Percentiles rank a stretch among this genome's conserved stretches.
phyloP scores from a whole-genome alignment of 768 basidiomycete genomes.

The Tephrocybe rancida region DNA sequence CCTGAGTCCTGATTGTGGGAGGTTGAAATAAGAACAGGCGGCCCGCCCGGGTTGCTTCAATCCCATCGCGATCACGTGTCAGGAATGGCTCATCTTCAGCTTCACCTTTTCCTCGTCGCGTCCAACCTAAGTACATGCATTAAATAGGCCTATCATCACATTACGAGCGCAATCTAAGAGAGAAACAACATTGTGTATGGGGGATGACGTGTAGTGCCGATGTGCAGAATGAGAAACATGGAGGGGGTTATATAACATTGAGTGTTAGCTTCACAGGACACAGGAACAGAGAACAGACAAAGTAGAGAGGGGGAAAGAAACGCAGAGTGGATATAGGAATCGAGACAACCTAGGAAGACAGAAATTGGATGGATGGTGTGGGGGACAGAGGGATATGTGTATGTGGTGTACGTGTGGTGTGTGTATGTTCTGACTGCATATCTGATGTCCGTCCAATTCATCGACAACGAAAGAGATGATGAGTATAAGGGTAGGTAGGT shows the following conservation, averaged over 20 bases:
- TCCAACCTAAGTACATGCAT: too few species aligned
- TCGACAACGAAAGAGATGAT: conserved; percentile 25
- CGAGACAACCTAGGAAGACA: conserved; percentile 8
- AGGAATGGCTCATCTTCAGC: too few species aligned
- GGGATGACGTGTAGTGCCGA: not conserved
- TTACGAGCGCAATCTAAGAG: conserved; percentile 8
- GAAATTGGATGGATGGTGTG: conserved; percentile 20
- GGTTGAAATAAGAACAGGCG: too few species aligned
- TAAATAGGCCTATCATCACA: not conserved
- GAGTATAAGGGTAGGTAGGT: conserved; percentile 20
- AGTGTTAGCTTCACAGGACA: conserved; percentile 22
- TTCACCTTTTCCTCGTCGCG: too few species aligned
- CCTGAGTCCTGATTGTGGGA: too few species aligned
- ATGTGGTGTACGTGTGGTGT: conserved; percentile 11
- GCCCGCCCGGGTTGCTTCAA: too few species aligned
- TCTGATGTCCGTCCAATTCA: conserved; percentile 34
- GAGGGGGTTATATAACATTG: conserved; percentile 22
- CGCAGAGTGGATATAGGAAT: not conserved
- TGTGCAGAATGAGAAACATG: conserved; percentile 1
- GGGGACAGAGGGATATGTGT: conserved; percentile 19
- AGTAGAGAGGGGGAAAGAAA: conserved; percentile 1
- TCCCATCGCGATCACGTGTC: not conserved
- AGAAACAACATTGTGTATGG: conserved; percentile 9
- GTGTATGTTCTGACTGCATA: conserved; percentile 24
- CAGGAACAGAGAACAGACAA: conserved; percentile 8